phyloP scores from a whole-genome alignment of 2,329 filamentous ascomycete species.

The Bipolaris oryzae region DNA sequence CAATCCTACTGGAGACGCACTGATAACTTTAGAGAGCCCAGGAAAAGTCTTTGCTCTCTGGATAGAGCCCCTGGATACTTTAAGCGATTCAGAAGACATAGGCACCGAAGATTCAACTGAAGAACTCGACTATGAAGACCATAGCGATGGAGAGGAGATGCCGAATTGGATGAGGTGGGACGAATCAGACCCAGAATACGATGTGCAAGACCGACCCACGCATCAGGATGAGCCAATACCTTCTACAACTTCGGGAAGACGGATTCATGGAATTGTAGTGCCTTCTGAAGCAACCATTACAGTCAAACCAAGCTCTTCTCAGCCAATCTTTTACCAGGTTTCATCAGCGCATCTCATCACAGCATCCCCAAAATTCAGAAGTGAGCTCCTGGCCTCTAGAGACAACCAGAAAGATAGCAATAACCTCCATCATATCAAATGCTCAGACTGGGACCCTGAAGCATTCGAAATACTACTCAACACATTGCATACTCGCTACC shows the following conservation, averaged over 20 bases:
- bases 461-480: slow-evolving; percentile 53
- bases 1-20: slow-evolving; percentile 6
- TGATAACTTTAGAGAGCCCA: slow-evolving; percentile 4
- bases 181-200: neutral
- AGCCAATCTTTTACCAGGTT: slow-evolving; percentile 2
- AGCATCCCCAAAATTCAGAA: slow-evolving; percentile 9
- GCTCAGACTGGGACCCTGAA: slow-evolving; percentile 40
- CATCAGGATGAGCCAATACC: no score
- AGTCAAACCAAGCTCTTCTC: neutral
- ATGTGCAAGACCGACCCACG: neutral
- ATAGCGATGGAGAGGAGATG: neutral
- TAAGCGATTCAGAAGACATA: neutral
- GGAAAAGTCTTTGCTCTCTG: slow-evolving; percentile 8
- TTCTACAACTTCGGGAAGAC: neutral
- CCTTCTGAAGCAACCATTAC: neutral
- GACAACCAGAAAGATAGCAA: neutral
- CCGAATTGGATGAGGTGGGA: neutral
- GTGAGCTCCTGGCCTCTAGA: neutral
- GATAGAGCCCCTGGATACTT: neutral
- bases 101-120: neutral
- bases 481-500: slow-evolving; percentile 52
- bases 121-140: neutral
- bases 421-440: slow-evolving; percentile 9
- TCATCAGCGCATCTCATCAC: slow-evolving; percentile 6
- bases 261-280: neutral